Conservation (phyloP, 306 rosid genomes). For the Medicago ruthenica region DNA sequence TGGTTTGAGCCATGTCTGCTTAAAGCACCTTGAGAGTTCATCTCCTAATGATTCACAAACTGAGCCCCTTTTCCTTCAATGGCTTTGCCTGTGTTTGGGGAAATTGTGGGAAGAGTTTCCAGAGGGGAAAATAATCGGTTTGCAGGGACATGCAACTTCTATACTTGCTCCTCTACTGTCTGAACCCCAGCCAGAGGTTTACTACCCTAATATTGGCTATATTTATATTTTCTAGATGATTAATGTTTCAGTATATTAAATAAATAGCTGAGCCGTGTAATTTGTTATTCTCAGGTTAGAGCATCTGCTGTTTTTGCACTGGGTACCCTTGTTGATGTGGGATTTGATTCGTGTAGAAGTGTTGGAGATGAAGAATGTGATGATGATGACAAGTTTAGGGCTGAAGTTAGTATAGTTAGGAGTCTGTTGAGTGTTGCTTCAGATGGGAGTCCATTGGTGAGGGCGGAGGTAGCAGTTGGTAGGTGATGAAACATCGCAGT, state of each 20-base stretch:
- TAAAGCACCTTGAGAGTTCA: conserved; percentile 89
- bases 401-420: conserved; percentile 83
- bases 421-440: conserved; percentile 82
- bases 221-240: conserved; percentile 25
- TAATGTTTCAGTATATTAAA: conserved; percentile 5
- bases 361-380: conserved; percentile 87
- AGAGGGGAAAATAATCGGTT: conserved; percentile 83
- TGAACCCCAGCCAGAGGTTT: conserved; percentile 97
- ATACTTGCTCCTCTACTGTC: conserved; percentile 69
- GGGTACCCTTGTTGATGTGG: conserved; percentile 92
- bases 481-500: conserved; percentile 49
- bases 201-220: conserved; percentile 29
- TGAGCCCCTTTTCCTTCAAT: conserved; percentile 96
- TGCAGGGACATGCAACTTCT: conserved; percentile 83
- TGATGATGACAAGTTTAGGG: conserved; percentile 84
- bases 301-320: conserved; percentile 95
- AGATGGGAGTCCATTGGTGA: conserved; percentile 97
- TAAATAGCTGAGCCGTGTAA: conserved; percentile 22
- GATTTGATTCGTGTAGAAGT: conserved; percentile 68
- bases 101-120: conserved; percentile 92
- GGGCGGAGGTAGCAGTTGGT: conserved; percentile 99
- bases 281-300: conserved; percentile 79
- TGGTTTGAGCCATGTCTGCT: conserved; percentile 79
- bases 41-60: conserved; percentile 79
- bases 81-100: conserved; percentile 98